phyloP scores from a whole-genome alignment of 306 rosid genomes.

The Trifolium dubium region DNA sequence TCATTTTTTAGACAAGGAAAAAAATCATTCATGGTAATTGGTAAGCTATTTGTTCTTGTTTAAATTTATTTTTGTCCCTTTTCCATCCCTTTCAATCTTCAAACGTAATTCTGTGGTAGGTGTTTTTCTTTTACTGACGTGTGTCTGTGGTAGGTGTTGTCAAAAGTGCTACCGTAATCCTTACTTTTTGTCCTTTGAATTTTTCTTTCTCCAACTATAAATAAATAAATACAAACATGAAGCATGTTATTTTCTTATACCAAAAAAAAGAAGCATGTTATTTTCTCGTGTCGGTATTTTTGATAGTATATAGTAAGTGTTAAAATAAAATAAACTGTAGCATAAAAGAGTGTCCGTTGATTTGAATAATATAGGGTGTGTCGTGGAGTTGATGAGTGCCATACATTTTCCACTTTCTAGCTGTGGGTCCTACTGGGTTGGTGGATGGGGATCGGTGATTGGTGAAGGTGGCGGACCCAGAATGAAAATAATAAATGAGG shows the following conservation, averaged over 20 bases:
- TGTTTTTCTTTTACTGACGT: not conserved
- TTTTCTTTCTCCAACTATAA: not conserved
- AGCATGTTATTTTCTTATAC: not conserved
- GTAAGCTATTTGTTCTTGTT: too few species aligned
- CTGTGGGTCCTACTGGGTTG: constrained; percentile 35
- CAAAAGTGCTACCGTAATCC: not conserved
- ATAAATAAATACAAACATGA: not conserved
- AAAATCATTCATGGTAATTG: too few species aligned
- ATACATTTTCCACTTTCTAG: not conserved
- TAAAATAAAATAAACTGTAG: constrained; percentile 4
- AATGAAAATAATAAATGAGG: not conserved
- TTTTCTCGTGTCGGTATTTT: not conserved
- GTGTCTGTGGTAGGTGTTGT: not conserved
- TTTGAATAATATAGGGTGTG: not conserved
- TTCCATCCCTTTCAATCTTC: too few species aligned
- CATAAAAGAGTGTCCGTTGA: constrained; percentile 4
- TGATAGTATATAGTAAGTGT: not conserved
- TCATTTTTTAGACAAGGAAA: too few species aligned
- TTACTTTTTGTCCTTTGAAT: constrained; percentile 3
- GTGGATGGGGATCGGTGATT: constrained; percentile 14
- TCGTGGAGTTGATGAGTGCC: constrained; percentile 2
- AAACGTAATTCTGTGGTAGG: not conserved
- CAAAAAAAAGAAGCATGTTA: too few species aligned
- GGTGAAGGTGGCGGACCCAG: constrained; percentile 6
- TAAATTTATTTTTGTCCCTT: too few species aligned